Percentiles rank a stretch among this genome's conserved stretches.
Evolutionary conservation across 176 grass and related monocot genomes (phyloP).

Genomic region (Carex kokanica): DNA sequence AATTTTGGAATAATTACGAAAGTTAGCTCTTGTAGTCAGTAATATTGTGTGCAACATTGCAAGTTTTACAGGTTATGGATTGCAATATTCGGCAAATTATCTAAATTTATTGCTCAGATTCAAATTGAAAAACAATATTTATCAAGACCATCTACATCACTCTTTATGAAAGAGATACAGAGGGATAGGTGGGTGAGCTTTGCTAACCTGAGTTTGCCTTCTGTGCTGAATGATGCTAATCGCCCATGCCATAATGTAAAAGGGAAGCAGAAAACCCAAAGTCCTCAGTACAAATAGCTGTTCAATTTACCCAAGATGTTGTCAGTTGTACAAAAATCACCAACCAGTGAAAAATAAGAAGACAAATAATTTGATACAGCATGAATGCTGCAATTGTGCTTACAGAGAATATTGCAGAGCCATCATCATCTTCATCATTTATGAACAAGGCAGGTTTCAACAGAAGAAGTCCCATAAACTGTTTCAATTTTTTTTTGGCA

Average conservation of each 20-base stretch:
- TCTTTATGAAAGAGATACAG: not conserved
- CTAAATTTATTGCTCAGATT: not conserved
- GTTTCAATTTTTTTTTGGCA: conserved; percentile 24
- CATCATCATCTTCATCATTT: conserved; percentile 82
- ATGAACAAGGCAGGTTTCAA: conserved; percentile 81
- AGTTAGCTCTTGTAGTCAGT: not conserved
- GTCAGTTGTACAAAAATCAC: conserved; percentile 14
- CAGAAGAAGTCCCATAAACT: conserved; percentile 86
- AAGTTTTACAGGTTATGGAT: not conserved
- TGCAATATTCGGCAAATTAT: not conserved
- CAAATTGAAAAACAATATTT: not conserved
- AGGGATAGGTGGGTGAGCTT: not conserved
- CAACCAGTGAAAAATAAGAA: not conserved
- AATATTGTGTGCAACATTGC: not conserved
- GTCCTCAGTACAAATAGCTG: conserved; percentile 83
- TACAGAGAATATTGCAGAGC: conserved; percentile 84
- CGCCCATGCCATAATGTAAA: conserved; percentile 92
- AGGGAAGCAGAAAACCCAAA: conserved; percentile 81
- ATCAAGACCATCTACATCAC: not conserved
- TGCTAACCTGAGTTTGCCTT: conserved; percentile 73
- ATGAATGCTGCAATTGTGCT: conserved; percentile 35
- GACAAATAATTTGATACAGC: not conserved
- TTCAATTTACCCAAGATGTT: conserved; percentile 14
- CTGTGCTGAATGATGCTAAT: conserved; percentile 78
- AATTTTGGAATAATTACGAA: conserved; percentile 2